Evolutionary conservation across 371 early-diverging fungal genomes (phyloP).

Genomic region (Thermomucor indicae-seudaticae): DNA sequence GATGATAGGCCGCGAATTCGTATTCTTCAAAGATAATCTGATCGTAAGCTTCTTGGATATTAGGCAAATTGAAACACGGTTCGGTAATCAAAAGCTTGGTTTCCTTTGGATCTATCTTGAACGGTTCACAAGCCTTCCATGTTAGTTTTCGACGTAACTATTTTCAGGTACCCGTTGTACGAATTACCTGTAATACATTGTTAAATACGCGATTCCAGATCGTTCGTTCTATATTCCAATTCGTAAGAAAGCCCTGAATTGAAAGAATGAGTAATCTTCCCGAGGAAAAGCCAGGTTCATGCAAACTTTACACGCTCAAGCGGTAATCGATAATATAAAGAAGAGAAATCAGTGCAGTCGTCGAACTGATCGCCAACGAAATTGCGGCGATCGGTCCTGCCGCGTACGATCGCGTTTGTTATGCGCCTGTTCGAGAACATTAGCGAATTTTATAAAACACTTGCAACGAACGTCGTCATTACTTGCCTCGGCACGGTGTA

Average conservation of each 20-base stretch:
- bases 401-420: constrained; percentile 62
- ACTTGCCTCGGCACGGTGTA: constrained; percentile 25
- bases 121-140: not conserved
- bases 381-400: constrained; percentile 52
- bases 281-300: no score
- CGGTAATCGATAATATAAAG: constrained; percentile 70
- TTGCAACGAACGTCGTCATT: not conserved
- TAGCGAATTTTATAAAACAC: not conserved
- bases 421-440: not conserved
- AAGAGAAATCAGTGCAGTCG: constrained; percentile 66
- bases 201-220: constrained; percentile 77
- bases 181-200: constrained; percentile 49
- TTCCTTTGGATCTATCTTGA: constrained; percentile 61
- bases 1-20: constrained; percentile 60
- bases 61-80: constrained; percentile 75
- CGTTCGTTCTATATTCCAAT: constrained; percentile 75
- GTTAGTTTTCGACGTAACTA: not conserved
- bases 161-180: not conserved
- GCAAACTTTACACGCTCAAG: constrained; percentile 63
- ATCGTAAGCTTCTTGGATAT: constrained; percentile 69
- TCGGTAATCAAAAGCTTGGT: constrained; percentile 73
- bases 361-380: constrained; percentile 71
- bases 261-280: no score
- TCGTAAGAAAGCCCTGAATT: constrained; percentile 65
- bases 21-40: constrained; percentile 87